These are phyloP conservation scores for Rhytidiadelphus loreus DNA, from an alignment of 225 moss, liverwort and hornwort species.

Conservation along the genomic window DNA sequence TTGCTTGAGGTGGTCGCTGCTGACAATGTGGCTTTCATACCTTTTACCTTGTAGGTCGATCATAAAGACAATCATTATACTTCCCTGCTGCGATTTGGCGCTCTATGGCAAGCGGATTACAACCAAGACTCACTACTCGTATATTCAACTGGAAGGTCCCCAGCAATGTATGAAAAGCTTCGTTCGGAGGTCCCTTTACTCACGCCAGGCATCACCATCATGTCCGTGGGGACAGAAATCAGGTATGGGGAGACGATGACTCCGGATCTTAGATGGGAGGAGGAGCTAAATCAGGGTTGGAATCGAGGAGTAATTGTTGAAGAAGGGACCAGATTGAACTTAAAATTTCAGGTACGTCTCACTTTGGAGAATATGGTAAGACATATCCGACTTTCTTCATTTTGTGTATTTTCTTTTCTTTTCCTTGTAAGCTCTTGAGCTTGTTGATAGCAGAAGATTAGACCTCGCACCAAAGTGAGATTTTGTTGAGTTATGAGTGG, in stretches of 20 bases:
- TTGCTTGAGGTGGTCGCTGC: neutral
- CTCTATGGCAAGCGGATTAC: slow-evolving; percentile 82
- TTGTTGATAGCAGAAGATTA: neutral
- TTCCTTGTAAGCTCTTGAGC: neutral
- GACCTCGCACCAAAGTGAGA: neutral
- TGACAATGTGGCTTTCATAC: neutral
- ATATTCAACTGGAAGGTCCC: slow-evolving; percentile 87
- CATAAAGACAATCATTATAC: slow-evolving; percentile 69
- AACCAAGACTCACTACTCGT: slow-evolving; percentile 83
- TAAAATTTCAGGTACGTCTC: slow-evolving; percentile 61
- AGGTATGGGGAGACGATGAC: slow-evolving; percentile 65
- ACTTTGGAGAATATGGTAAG: neutral
- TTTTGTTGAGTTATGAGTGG: neutral
- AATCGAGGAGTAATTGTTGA: slow-evolving; percentile 64
- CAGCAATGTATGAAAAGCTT: slow-evolving; percentile 54
- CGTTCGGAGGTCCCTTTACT: slow-evolving; percentile 61
- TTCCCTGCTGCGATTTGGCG: slow-evolving; percentile 64
- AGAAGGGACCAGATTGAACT: slow-evolving; percentile 52
- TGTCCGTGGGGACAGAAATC: slow-evolving; percentile 92
- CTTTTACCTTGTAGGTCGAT: slow-evolving; percentile 54
- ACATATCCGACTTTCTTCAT: neutral
- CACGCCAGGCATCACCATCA: slow-evolving; percentile 73
- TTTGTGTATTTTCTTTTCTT: neutral
- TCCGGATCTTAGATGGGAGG: slow-evolving; percentile 63
- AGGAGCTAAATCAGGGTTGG: slow-evolving; percentile 78